phyloP scores from a whole-genome alignment of 805 yeast genomes.

The Ogataea paradorogensis region DNA sequence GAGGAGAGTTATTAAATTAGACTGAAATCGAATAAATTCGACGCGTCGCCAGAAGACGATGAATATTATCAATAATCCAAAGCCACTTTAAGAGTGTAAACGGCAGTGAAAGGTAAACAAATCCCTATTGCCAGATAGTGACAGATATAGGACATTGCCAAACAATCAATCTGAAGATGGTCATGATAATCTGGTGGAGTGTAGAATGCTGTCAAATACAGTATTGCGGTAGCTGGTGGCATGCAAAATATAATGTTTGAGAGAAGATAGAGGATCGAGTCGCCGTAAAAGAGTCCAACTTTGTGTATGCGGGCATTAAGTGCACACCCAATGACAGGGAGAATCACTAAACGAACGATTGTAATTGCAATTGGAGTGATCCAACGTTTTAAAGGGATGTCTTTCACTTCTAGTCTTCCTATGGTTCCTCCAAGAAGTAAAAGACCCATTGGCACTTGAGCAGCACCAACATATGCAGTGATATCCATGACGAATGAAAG shows the following conservation, averaged over 20 bases:
- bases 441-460: slow-evolving; percentile 86
- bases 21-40: not conserved
- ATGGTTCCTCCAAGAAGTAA: slow-evolving; percentile 83
- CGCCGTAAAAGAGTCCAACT: slow-evolving; percentile 63
- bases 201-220: slow-evolving; percentile 85
- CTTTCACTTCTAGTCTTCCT: slow-evolving; percentile 61
- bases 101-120: slow-evolving; percentile 70
- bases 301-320: slow-evolving; percentile 59
- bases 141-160: slow-evolving; percentile 69
- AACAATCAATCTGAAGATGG: slow-evolving; percentile 76
- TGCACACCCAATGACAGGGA: slow-evolving; percentile 78
- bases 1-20: not conserved
- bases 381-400: slow-evolving; percentile 70
- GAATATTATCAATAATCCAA: slow-evolving; percentile 32
- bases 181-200: slow-evolving; percentile 58
- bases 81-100: slow-evolving; percentile 59
- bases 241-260: slow-evolving; percentile 71
- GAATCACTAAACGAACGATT: slow-evolving; percentile 53
- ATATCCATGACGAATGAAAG: slow-evolving; percentile 82
- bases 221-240: slow-evolving; percentile 86
- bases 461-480: slow-evolving; percentile 75
- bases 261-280: slow-evolving; percentile 65
- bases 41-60: slow-evolving; percentile 2
- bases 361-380: slow-evolving; percentile 60
- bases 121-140: slow-evolving; percentile 71